phyloP scores from a whole-genome alignment of 768 basidiomycete genomes.

The Naganishia randhawae region DNA sequence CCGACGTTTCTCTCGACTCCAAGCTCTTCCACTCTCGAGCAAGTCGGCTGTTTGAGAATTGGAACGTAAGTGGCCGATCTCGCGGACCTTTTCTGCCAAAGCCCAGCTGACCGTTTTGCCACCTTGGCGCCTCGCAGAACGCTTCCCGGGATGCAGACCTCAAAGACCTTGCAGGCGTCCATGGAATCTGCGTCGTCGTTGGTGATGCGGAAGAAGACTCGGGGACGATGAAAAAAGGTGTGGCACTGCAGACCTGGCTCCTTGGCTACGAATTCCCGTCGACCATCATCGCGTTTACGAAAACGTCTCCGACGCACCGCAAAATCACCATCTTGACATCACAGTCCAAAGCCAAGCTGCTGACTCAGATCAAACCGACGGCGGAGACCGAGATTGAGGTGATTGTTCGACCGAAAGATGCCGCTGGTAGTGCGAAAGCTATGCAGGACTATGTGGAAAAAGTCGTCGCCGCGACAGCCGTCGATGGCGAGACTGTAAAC shows the following conservation, averaged over 20 bases:
- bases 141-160: slow-evolving; percentile 35
- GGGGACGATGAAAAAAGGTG: slow-evolving; percentile 75
- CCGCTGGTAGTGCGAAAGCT: slow-evolving; percentile 47
- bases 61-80: slow-evolving; percentile 40
- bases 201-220: slow-evolving; percentile 67
- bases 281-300: slow-evolving; percentile 75
- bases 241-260: slow-evolving; percentile 84
- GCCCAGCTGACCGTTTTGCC: neutral
- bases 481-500: slow-evolving; percentile 28
- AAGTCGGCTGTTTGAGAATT: slow-evolving; percentile 42
- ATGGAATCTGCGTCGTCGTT: slow-evolving; percentile 50
- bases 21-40: slow-evolving; percentile 44
- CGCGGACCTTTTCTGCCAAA: neutral
- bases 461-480: slow-evolving; percentile 37
- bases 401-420: slow-evolving; percentile 73
- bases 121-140: slow-evolving; percentile 25
- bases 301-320: slow-evolving; percentile 51
- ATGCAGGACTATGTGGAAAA: slow-evolving; percentile 22
- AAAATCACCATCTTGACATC: slow-evolving; percentile 78
- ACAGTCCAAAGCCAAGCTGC: slow-evolving; percentile 83
- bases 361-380: slow-evolving; percentile 66
- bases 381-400: slow-evolving; percentile 66
- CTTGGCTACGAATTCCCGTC: slow-evolving; percentile 97
- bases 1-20: slow-evolving; percentile 46
- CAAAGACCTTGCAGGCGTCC: slow-evolving; percentile 40